Base-by-base conservation (phyloP, 441 rosid species). In the Jatropha podagrica region DNA sequence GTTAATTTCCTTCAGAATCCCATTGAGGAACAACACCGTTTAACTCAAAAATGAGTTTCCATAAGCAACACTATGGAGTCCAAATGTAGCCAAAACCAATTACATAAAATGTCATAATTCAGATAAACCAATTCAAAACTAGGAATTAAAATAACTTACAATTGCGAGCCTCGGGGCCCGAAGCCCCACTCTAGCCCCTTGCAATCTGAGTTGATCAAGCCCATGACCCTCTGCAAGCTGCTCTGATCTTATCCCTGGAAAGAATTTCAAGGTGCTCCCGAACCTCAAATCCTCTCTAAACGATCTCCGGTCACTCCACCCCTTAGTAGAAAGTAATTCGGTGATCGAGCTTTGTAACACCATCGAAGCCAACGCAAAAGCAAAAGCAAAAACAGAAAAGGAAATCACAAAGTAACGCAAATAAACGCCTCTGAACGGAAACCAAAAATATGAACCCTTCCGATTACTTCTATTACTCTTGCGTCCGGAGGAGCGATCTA, bases 101-200 rank as follows among this genome's bases (percentile, higher is more conserved):
- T 32, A 32, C 32, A 32, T 32, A 32, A 0, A 32, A 11, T 44
- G 48, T 11, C 48, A 44, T 44, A 0, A 44, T 44, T 44, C 48
- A 44, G 10, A 44, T 4, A 54, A n/a, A 54, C 23, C 58, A 54
- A 18, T 17, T 54, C 11, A 68, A 32, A 27, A 51, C 32, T 37
- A 54, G 46, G 63, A 61, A 8, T 6, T 18, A 65, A 26, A 63
- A 18, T 74, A n/a, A 86, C 99, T 94, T 80, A 96, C 99, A 52
- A 92, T 82, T 73, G 94, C 98, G 26, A 96, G 91, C 77, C 91
- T 87, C 0, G 98, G 98, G 27, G 93, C 77, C 65, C 99, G 97
- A 78, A 94, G 76, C 5, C 98, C 98, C 58, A 92, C 83, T 87
- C 93, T 88, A 13, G 75, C 68, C 69, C 75, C 72, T 49, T 20